Base-by-base conservation (phyloP, 805 yeast genomes). In the Scheffersomyces coipomensis region DNA sequence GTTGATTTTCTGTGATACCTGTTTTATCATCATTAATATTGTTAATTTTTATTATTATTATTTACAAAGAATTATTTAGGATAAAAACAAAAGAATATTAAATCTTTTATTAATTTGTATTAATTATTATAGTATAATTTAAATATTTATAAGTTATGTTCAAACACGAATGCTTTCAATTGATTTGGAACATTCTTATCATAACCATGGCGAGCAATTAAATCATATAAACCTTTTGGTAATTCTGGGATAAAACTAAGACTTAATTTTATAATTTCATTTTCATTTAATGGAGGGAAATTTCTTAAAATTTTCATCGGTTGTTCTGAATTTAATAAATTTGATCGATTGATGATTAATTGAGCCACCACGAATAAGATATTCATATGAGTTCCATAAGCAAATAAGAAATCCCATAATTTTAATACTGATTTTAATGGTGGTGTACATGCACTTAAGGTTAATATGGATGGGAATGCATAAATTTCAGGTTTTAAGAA, bases 351-450 rank as follows among this genome's bases (percentile, higher is more conserved):
- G 30, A 83, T 67, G 4, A 86, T 79, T 17, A 89, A 64, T 56
- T 87, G 96, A 2, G 97, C 91, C 7, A 88, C 87, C 2, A 89
- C 79, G 48, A 88, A 85, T 27, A 90, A 66, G 21, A 90, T 76
- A 61, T 90, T 89, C 81, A 88, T 75, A 53, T 90, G 96, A 15
- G 85, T 79, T 0, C 97, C 97, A 52, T 87, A 89, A 3, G 97
- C 95, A 60, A 89, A 85, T 50, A 88, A 63, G 48, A 89, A 85
- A 58, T 89, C 97, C 97, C 97, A 89, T 13, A 89, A 68, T 42
- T 80, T 76, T 27, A 89, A 62, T 1, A 86, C 85, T 46, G 89
- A 88, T 23, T 68, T 64, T 33, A 90, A 66, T 0, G 96, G 90
- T 8, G 95, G 95, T 5, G 95, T 88, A 51, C 96, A 87, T 2